A percentile compares a stretch with the other conserved stretches of the same genome.
Conservation (phyloP, 345 rosid species). For the Cardamine chenopodiifolia region DNA sequence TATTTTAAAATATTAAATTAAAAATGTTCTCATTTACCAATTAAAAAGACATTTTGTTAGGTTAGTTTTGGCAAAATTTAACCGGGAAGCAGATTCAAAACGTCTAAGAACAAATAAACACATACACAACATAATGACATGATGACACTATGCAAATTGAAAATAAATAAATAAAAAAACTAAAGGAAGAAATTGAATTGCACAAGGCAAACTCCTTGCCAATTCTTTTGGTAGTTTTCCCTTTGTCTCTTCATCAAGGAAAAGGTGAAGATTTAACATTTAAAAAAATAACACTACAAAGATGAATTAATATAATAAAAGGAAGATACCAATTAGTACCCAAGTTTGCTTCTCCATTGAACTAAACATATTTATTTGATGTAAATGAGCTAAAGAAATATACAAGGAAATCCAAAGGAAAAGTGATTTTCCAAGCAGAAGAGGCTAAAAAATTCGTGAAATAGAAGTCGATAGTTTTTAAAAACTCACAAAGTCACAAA, state of each 20-base stretch:
- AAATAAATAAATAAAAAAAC: too few relatives aligned
- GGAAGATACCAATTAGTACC: background rate
- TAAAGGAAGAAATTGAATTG: background rate
- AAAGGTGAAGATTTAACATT: background rate
- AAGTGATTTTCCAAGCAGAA: background rate
- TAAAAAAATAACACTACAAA: background rate
- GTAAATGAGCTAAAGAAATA: background rate
- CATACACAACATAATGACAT: background rate
- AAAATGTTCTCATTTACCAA: background rate
- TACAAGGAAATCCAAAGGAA: background rate
- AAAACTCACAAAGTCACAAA: background rate
- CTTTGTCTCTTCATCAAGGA: background rate
- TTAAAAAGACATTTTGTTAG: background rate
- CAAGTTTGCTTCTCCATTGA: background rate
- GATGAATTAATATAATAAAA: background rate
- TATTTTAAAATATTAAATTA: too few relatives aligned
- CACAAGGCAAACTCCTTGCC: conserved; percentile 3
- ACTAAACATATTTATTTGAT: background rate
- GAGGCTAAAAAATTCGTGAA: background rate
- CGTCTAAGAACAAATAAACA: background rate
- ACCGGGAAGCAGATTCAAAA: background rate
- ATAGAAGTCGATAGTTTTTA: background rate
- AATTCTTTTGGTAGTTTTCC: background rate
- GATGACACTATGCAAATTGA: too few relatives aligned
- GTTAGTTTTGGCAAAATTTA: background rate